Base-by-base conservation (phyloP, 192 early-diverging fungal genomes). In the Backusella tarrabulga region DNA sequence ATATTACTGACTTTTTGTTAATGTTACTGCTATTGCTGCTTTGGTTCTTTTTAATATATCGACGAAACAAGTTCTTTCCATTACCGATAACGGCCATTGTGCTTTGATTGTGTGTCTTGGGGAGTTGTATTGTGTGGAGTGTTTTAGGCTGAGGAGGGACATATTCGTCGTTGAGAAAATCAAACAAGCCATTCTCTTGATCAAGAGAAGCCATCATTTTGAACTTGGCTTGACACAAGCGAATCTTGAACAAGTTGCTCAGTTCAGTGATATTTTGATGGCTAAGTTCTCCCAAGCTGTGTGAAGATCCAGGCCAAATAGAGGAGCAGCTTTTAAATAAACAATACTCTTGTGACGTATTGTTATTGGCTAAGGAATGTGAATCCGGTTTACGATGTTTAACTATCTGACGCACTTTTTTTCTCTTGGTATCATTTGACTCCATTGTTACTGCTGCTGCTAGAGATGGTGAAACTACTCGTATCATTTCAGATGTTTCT, bases 201-300 rank as follows among this genome's bases (percentile, higher is more conserved):
- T 75, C 66, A 19, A 72, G 41, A 9, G 12, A 42, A 35, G 60
- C 66, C 74, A 75, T 75, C 60, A 75, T 67, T 50, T 67, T 75
- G 29, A 68, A 68, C 34, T 75, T 75, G 15, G 74, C 74, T n/a
- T 75, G 74, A 11, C 38, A 40, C 6, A 75, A 66, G 12, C 74
- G 66, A 5, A 75, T 29, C 34, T 75, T 75, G 4, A 75, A 32
- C 4, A 75, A 19, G 5, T 75, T 40, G 68, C 74, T 67, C 0
- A 75, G 19, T 12, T 36, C 23, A 19, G 67, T 67, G 29, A 75
- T 75, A 3, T 63, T 67, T 12, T 75, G 63, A 44, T 75, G 63
- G 17, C 66, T 75, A 15, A 67, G 34, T 1, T 75, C 74, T 46
- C 66, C 74, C 26, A 75, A 35, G 5, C 40, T 72, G 7, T 68